Base-by-base conservation (phyloP, 192 early-diverging fungal genomes). In the Coemansia sp. region DNA sequence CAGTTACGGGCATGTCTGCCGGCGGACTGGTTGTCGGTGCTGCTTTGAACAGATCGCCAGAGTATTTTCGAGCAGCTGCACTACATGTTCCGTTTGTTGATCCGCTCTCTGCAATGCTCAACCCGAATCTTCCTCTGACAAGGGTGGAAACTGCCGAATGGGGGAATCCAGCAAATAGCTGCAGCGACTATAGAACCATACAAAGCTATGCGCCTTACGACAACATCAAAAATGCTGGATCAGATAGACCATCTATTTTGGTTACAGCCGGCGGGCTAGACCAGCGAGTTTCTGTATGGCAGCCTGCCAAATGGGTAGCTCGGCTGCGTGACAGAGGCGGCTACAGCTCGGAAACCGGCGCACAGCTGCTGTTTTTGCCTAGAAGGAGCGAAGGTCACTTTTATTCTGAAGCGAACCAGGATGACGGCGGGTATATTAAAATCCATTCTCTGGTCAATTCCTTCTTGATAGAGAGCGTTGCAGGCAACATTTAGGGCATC, bases 221-320 rank as follows among this genome's bases (percentile, higher is more conserved):
- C 28, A 87, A 86, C 50, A 66, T 86, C 11, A 54, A 18, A 1
- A 10, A 38, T 6, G 31, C 53, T 18, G 20, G 6, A 2, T 14
- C 16, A 8, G 36, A 36, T 17, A 36, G 17, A 8, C 88, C 88
- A 9, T 82, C 88, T 10, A 72, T 93, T 17, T 68, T 90, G 59
- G 85, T 90, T 11, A 84, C 84, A 2, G 89, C 81, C 20, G 92
- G 92, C 5, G 77, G 91, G 36, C 80, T 81, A 36, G 94, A 96
- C 60, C 83, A 85, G 51, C 71, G 94, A 0, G 94, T 96, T 3
- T 76, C 82, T 18, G 87, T 82, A 37, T 92, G 85, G 70, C 91
- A 96, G 55, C 88, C 91, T 1, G 58, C 89, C n/a, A 95, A 96
- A 61, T 96, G 82, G 69, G 86, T 94, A 28, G 90, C 94, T 8